Conservation (phyloP, 2,329 filamentous ascomycete genomes). For the Botrytis squamosa region DNA sequence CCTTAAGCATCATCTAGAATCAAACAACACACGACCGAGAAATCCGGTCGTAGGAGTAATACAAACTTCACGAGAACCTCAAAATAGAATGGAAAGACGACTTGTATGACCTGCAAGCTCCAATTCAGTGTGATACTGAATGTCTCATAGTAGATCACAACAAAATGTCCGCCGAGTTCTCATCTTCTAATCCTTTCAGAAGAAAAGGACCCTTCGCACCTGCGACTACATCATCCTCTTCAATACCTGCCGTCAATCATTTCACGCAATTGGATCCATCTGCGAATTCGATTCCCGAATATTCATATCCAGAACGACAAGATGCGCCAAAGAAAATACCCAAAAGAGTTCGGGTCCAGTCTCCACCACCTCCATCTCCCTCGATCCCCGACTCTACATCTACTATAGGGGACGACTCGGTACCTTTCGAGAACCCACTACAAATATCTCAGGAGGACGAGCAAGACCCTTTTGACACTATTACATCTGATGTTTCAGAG, state of each 20-base stretch:
- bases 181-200: constrained; percentile 40
- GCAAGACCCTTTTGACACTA: constrained; percentile 37
- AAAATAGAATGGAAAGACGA: constrained; percentile 13
- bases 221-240: constrained; percentile 24
- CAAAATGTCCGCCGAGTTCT: constrained; percentile 36
- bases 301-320: constrained; percentile 17
- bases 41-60: constrained; percentile 17
- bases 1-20: background rate
- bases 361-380: constrained; percentile 55
- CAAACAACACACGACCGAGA: constrained; percentile 20
- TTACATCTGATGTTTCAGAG: constrained; percentile 37
- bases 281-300: constrained; percentile 23
- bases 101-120: constrained; percentile 17
- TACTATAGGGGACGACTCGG: constrained; percentile 32
- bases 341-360: constrained; percentile 68
- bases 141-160: constrained; percentile 18
- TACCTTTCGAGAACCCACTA: constrained; percentile 31
- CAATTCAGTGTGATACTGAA: constrained; percentile 23
- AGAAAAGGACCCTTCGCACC: constrained; percentile 31
- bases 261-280: constrained; percentile 15
- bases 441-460: constrained; percentile 38
- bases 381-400: constrained; percentile 52
- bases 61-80: constrained; percentile 10
- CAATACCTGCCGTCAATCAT: constrained; percentile 25
- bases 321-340: constrained; percentile 32